Evolutionary conservation across 768 basidiomycete genomes (phyloP).

Genomic region (Pleurotus pulmonarius): DNA sequence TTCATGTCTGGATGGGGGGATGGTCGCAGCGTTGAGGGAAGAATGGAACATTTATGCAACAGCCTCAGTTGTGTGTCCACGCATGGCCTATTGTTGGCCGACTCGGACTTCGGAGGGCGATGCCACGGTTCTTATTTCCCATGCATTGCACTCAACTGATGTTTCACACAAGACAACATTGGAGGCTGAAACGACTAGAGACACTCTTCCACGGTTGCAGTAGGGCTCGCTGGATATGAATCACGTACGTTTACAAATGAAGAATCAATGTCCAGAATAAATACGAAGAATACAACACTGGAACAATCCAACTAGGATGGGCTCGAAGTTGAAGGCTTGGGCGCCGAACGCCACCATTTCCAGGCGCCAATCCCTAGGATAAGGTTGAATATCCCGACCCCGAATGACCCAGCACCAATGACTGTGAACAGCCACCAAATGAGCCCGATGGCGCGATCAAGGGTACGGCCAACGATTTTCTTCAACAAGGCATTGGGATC

Average conservation of each 20-base stretch:
- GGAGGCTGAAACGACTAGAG: too few species aligned
- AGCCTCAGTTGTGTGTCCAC: neutral
- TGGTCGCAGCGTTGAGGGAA: neutral
- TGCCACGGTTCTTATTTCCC: neutral
- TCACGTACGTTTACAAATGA: too few species aligned
- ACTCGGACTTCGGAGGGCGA: neutral
- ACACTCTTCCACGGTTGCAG: too few species aligned
- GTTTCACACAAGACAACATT: too few species aligned
- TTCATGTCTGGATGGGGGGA: neutral
- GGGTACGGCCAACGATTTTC: slow-evolving; percentile 55
- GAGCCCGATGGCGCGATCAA: slow-evolving; percentile 76
- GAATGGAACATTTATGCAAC: neutral
- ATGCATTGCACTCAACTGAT: too few species aligned
- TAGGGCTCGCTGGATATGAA: too few species aligned
- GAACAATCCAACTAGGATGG: neutral
- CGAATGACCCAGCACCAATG: slow-evolving; percentile 71
- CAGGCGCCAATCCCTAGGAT: slow-evolving; percentile 63
- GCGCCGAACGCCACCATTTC: slow-evolving; percentile 48
- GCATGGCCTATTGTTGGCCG: neutral
- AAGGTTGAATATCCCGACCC: slow-evolving; percentile 72
- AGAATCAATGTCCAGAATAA: neutral
- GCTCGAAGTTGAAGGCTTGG: slow-evolving; percentile 12
- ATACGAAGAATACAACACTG: neutral
- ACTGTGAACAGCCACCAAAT: slow-evolving; percentile 75
- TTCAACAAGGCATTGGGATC: slow-evolving; percentile 55